These are phyloP conservation scores for Syzygium grande DNA, from an alignment of 345 rosid species.

Conservation along the genomic window DNA sequence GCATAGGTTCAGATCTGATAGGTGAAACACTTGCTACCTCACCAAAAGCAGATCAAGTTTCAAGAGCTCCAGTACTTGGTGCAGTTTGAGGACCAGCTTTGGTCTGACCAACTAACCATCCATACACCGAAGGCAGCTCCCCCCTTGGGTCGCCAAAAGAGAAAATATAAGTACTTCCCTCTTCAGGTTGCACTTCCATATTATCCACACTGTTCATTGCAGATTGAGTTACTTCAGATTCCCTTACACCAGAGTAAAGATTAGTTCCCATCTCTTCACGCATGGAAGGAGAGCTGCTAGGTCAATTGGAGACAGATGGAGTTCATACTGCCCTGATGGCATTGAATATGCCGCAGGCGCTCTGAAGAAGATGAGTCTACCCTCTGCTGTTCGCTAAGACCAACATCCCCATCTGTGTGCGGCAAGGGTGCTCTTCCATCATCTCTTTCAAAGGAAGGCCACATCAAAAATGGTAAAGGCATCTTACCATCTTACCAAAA, in stretches of 20 bases:
- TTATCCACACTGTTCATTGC: slow-evolving; percentile 28
- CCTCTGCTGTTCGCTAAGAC: slow-evolving; percentile 25
- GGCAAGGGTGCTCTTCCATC: slow-evolving; percentile 32
- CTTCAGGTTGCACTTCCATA: slow-evolving; percentile 30
- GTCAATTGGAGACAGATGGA: slow-evolving; percentile 42
- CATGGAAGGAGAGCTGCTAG: slow-evolving; percentile 22
- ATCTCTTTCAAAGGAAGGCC: slow-evolving; percentile 43
- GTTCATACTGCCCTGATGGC: slow-evolving; percentile 28
- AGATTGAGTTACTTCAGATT: slow-evolving; percentile 21
- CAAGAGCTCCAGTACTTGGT: slow-evolving; percentile 15
- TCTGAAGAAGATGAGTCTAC: slow-evolving; percentile 31
- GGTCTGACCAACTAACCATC: slow-evolving; percentile 62
- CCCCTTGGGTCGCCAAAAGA: slow-evolving; percentile 44
- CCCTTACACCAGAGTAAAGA: slow-evolving; percentile 21
- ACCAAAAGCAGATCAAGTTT: slow-evolving; percentile 11
- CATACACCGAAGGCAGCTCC: slow-evolving; percentile 64
- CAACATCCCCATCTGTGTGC: slow-evolving; percentile 24
- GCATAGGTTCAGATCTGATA: slow-evolving; percentile 7
- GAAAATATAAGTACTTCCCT: slow-evolving; percentile 25
- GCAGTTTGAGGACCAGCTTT: slow-evolving; percentile 32
- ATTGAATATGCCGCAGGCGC: no score
- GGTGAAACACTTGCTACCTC: slow-evolving; percentile 7
- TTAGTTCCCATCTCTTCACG: slow-evolving; percentile 23
- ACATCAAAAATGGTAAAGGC: slow-evolving; percentile 34
- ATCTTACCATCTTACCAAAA: no score